These are phyloP conservation scores for Wickerhamiella lipophila DNA, from an alignment of 805 yeast species.

Conservation along the genomic window DNA sequence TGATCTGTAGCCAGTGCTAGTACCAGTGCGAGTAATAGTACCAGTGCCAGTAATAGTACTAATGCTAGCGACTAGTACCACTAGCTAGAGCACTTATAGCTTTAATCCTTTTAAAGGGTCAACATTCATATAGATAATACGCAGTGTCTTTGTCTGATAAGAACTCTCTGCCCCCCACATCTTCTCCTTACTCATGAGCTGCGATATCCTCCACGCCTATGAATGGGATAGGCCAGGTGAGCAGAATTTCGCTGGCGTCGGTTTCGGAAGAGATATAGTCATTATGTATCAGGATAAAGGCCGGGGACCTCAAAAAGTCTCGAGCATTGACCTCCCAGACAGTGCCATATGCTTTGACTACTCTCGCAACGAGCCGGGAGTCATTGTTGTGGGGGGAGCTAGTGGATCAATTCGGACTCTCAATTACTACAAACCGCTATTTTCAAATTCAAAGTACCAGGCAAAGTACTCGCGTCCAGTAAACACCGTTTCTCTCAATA, in stretches of 20 bases:
- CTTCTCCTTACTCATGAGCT: slow-evolving; percentile 35
- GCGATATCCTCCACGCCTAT: slow-evolving; percentile 44
- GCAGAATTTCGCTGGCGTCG: slow-evolving; percentile 53
- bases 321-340: slow-evolving; percentile 19
- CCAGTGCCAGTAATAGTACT: no score
- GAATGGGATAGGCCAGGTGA: slow-evolving; percentile 47
- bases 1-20: no score
- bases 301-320: slow-evolving; percentile 21
- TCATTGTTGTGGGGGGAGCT: slow-evolving; percentile 58
- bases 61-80: no score
- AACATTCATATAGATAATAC: no score
- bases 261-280: slow-evolving; percentile 72
- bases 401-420: slow-evolving; percentile 55
- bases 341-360: slow-evolving; percentile 42
- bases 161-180: no score
- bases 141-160: no score
- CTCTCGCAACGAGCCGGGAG: slow-evolving; percentile 25
- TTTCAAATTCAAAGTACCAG: slow-evolving; percentile 34
- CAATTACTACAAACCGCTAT: slow-evolving; percentile 37
- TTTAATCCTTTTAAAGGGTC: no score
- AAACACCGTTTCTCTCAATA: slow-evolving; percentile 58
- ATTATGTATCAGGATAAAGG: slow-evolving; percentile 33
- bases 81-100: no score
- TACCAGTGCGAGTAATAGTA: no score
- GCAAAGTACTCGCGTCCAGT: slow-evolving; percentile 64